Base-by-base conservation (phyloP, 441 rosid species). In the Gossypium trilobum region DNA sequence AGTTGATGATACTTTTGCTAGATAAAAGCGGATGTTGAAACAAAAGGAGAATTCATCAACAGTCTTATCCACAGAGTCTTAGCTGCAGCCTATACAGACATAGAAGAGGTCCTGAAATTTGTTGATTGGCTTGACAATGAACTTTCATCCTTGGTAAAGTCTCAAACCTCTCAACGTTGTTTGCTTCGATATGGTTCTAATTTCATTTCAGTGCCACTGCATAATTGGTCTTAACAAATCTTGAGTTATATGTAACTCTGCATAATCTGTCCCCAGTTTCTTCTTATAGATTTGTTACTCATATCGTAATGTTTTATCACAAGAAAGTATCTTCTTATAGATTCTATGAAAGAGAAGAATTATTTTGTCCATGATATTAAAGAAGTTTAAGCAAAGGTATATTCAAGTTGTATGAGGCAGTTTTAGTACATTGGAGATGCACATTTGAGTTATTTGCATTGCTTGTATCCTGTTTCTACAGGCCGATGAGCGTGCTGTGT, bases 401-500 rank as follows among this genome's bases (percentile, higher is more conserved):
- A 20, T 42, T 5, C 69, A 11, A 5, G 23, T 62, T 9, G 23
- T 17, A 4, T 23, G 20, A 66, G 22, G n/a, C 71, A 48, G 39
- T 48, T 70, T 25, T 36, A 19, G 50, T 19, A 14, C 25, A 44
- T 27, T 19, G 68, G 70, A 44, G 36, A 54, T 27, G 39, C 51
- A 48, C 9, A 25, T 31, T 39, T 22, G 64, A 36, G 44, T 63
- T 39, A 11, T 75, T 14, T 50, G 19, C 5, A 8, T 27, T 54
- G 25, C 19, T 33, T 73, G 11, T 55, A 0, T 68, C 46, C 54
- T 67, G 29, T 74, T 61, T 72, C 23, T 29, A 76, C 82, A 93
- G 98, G 95, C 91, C 42, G 98, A 91, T 80, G 97, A 93, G 74
- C 81, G 87, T 74, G 96, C 95, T 51, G 98, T 93, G 71, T 75